Evolutionary conservation across 1,284 basidiomycete genomes (phyloP).

Genomic region (Violaceomyces palustris): DNA sequence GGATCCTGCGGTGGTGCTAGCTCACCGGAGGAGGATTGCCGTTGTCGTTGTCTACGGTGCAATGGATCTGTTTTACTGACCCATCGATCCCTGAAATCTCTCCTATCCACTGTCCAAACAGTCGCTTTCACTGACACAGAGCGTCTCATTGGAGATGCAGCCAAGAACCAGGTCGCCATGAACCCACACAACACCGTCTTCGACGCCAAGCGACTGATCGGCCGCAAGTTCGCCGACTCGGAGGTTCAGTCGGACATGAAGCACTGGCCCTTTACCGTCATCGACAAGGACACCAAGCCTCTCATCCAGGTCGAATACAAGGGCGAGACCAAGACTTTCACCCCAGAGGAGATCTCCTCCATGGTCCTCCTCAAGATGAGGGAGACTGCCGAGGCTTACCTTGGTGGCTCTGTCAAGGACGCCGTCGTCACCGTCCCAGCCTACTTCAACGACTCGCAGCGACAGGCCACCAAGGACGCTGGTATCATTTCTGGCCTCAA

Average conservation of each 20-base stretch:
- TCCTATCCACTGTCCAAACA: too few relatives aligned
- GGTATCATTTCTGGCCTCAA: slow-evolving; percentile 84
- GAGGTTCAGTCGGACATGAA: slow-evolving; percentile 94
- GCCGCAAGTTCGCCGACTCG: slow-evolving; percentile 73
- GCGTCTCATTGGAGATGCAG: slow-evolving; percentile 91
- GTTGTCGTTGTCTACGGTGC: too few relatives aligned
- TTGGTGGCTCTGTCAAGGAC: slow-evolving; percentile 73
- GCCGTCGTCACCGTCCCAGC: slow-evolving; percentile 87
- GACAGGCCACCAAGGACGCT: slow-evolving; percentile 91
- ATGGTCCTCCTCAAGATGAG: slow-evolving; percentile 98
- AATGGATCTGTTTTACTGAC: too few relatives aligned
- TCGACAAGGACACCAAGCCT: slow-evolving; percentile 77
- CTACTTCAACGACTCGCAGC: slow-evolving; percentile 97
- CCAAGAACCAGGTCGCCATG: slow-evolving; percentile 78
- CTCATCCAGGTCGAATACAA: slow-evolving; percentile 83
- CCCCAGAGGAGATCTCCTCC: slow-evolving; percentile 92
- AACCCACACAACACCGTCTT: slow-evolving; percentile 61
- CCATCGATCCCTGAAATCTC: too few relatives aligned
- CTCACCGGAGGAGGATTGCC: too few relatives aligned
- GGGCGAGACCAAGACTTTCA: slow-evolving; percentile 86
- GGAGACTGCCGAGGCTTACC: slow-evolving; percentile 94
- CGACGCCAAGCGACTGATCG: slow-evolving; percentile 85
- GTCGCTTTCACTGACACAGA: slow-evolving; percentile 64
- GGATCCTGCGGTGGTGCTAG: too few relatives aligned
- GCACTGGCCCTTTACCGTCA: slow-evolving; percentile 88